phyloP scores from a whole-genome alignment of 2,329 filamentous ascomycete species.

The Teratosphaeria pseudoeucalypti region DNA sequence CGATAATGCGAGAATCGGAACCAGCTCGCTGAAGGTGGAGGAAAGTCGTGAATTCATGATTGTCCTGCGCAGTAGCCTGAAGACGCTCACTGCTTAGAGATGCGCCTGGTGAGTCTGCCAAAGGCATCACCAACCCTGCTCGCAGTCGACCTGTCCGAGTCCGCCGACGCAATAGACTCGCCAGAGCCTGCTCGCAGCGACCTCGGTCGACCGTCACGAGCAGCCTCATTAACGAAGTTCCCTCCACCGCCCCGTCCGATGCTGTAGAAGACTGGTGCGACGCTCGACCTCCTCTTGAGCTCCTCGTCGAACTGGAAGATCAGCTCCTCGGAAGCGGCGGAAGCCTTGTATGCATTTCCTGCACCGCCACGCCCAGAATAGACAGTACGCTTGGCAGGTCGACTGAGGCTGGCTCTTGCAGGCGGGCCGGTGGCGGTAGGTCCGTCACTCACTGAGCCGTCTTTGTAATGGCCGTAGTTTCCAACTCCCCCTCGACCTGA shows the following conservation, averaged over 20 bases:
- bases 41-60: neutral
- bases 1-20: neutral
- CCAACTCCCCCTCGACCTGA: conserved; percentile 49
- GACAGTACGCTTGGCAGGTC: conserved; percentile 40
- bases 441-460: conserved; percentile 43
- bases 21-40: neutral
- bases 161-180: conserved; percentile 2
- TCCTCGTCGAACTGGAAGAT: conserved; percentile 63
- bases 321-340: conserved; percentile 40
- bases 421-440: conserved; percentile 37
- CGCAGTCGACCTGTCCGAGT: conserved; percentile 2
- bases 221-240: conserved; percentile 37
- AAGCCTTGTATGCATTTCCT: conserved; percentile 45
- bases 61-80: neutral
- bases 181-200: conserved; percentile 2
- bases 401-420: conserved; percentile 39
- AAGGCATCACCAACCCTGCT: conserved; percentile 5
- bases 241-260: conserved; percentile 53
- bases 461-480: conserved; percentile 46
- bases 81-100: conserved; percentile 3
- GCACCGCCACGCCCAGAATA: conserved; percentile 48
- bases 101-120: conserved; percentile 1
- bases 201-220: neutral
- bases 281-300: conserved; percentile 40
- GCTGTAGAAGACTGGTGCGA: conserved; percentile 50